phyloP scores from a whole-genome alignment of 2,329 filamentous ascomycete genomes.

The Venturia aucupariae region DNA sequence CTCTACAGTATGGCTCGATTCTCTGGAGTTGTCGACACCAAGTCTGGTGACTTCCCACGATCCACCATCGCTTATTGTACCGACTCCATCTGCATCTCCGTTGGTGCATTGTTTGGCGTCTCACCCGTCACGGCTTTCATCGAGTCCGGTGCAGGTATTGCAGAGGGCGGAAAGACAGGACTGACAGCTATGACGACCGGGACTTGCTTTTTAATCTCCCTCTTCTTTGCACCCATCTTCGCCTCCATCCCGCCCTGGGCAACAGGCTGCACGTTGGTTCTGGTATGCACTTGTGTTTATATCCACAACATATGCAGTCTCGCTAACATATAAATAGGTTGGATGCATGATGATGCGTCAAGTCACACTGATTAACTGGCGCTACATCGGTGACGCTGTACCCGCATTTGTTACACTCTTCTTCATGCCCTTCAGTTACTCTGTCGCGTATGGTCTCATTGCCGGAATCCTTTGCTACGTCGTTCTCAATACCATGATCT shows the following conservation, averaged over 20 bases:
- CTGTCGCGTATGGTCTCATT: slow-evolving; percentile 78
- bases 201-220: slow-evolving; percentile 74
- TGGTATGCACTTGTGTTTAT: slow-evolving; percentile 41
- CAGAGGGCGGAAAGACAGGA: slow-evolving; percentile 76
- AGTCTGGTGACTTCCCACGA: slow-evolving; percentile 78
- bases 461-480: slow-evolving; percentile 69
- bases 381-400: slow-evolving; percentile 72
- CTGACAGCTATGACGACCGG: slow-evolving; percentile 71
- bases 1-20: slow-evolving; percentile 85
- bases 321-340: slow-evolving; percentile 19
- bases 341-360: slow-evolving; percentile 70
- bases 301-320: neutral
- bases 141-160: slow-evolving; percentile 80
- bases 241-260: slow-evolving; percentile 85
- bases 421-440: slow-evolving; percentile 84
- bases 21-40: slow-evolving; percentile 67
- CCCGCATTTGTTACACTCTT: slow-evolving; percentile 77
- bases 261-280: slow-evolving; percentile 72
- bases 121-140: slow-evolving; percentile 81
- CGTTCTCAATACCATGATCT: slow-evolving; percentile 61
- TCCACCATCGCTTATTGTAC: slow-evolving; percentile 78
- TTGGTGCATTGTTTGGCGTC: slow-evolving; percentile 67
- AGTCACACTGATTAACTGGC: slow-evolving; percentile 79
- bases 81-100: slow-evolving; percentile 71
- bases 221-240: slow-evolving; percentile 87